These are phyloP conservation scores for Plasmodium fragile DNA, from an alignment of 169 alveolate species.

Conservation along the genomic window DNA sequence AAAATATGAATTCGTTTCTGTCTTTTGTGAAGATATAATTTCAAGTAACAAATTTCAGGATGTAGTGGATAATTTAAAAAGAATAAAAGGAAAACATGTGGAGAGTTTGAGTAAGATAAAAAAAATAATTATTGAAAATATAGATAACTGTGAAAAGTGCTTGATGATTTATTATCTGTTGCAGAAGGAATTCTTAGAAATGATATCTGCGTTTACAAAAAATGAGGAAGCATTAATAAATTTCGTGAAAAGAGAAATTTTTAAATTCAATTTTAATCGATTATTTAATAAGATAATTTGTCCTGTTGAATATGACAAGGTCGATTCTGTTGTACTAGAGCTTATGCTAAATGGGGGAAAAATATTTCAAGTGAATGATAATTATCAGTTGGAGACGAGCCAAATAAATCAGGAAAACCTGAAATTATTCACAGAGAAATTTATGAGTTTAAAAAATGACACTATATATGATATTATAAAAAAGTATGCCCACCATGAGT, in stretches of 20 bases:
- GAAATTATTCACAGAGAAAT: conserved; percentile 26
- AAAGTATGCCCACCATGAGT: conserved; percentile 27
- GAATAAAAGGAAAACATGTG: conserved; percentile 6
- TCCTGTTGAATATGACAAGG: conserved; percentile 15
- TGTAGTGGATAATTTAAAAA: neutral
- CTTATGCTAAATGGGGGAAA: conserved; percentile 58
- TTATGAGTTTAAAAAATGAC: conserved; percentile 28
- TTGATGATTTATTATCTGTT: conserved; percentile 54
- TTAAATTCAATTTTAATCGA: conserved; percentile 38
- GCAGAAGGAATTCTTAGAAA: conserved; percentile 53
- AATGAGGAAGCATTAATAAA: conserved; percentile 34
- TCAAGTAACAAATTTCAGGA: conserved; percentile 5
- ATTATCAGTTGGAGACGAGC: conserved; percentile 33
- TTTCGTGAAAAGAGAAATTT: conserved; percentile 48
- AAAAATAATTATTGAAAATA: conserved; percentile 33
- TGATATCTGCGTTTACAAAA: conserved; percentile 6
- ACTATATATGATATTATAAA: conserved; percentile 44
- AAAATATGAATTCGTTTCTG: conserved; percentile 33
- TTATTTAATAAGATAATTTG: conserved; percentile 42
- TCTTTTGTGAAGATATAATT: conserved; percentile 16
- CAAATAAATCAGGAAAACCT: conserved; percentile 36
- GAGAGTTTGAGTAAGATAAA: conserved; percentile 18
- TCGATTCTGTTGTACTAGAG: conserved; percentile 46
- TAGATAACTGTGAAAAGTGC: conserved; percentile 58
- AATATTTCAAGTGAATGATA: conserved; percentile 36